These are phyloP conservation scores for Plantago ovata DNA, from an alignment of 257 asterid genomes.

Conservation along the genomic window DNA sequence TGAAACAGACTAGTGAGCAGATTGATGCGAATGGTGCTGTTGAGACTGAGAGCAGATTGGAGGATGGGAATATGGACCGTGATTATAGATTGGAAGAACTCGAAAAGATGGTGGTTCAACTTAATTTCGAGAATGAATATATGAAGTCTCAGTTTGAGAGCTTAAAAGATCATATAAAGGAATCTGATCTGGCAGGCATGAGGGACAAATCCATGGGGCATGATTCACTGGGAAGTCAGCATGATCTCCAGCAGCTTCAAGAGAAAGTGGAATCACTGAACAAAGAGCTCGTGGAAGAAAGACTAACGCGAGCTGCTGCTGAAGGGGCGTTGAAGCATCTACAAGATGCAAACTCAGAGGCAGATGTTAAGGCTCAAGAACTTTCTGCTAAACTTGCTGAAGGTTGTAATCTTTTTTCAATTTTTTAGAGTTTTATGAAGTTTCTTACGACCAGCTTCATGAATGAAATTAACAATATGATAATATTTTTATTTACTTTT, in stretches of 20 bases:
- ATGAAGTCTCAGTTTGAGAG: conserved; percentile 74
- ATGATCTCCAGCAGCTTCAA: conserved; percentile 39
- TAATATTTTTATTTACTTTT: too few species aligned
- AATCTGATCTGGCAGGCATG: conserved; percentile 27
- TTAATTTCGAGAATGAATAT: conserved; percentile 78
- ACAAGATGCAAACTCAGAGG: conserved; percentile 62
- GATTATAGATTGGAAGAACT: conserved; percentile 52
- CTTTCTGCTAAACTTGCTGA: conserved; percentile 71
- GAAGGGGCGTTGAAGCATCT: conserved; percentile 93
- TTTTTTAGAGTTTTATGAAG: conserved; percentile 10
- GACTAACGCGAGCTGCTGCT: conserved; percentile 76
- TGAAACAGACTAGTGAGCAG: conserved; percentile 31
- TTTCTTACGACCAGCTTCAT: conserved; percentile 12
- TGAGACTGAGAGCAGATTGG: conserved; percentile 41
- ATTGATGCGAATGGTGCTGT: conserved; percentile 20
- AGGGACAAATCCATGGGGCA: conserved; percentile 27
- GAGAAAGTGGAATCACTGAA: conserved; percentile 61
- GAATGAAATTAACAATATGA: neutral
- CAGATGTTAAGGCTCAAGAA: conserved; percentile 73
- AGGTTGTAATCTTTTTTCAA: conserved; percentile 61
- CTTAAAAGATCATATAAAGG: conserved; percentile 34
- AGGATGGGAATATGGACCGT: conserved; percentile 23
- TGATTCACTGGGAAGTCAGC: conserved; percentile 25
- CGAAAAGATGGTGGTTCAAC: conserved; percentile 69
- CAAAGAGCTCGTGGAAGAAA: conserved; percentile 75